Evolutionary conservation across 148 eudicot species (phyloP).

Genomic region (Oxyria digyna): DNA sequence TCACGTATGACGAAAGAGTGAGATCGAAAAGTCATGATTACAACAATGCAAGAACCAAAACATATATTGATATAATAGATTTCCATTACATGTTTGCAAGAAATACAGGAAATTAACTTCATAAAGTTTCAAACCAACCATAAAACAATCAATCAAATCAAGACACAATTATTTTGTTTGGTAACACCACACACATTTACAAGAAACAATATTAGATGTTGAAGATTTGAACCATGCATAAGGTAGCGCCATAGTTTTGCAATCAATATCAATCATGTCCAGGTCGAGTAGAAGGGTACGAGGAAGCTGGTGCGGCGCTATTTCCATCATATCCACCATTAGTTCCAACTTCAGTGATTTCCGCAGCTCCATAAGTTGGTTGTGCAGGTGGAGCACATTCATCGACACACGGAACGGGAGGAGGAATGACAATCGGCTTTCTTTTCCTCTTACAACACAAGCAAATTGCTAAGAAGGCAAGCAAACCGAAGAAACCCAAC

Average conservation of each 20-base stretch:
- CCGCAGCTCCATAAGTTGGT: background rate
- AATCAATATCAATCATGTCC: background rate
- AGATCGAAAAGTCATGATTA: too few relatives aligned
- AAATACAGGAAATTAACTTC: background rate
- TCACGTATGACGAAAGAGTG: too few relatives aligned
- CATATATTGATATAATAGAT: too few relatives aligned
- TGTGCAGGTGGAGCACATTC: background rate
- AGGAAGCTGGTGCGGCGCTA: background rate
- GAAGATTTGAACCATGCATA: background rate
- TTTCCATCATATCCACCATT: too few relatives aligned
- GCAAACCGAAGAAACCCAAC: slow-evolving; percentile 40
- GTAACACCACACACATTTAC: background rate
- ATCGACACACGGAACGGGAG: slow-evolving; percentile 17
- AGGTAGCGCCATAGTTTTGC: background rate
- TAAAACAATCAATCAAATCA: slow-evolving; percentile 1
- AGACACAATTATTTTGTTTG: background rate
- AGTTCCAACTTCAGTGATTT: background rate
- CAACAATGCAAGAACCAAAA: too few relatives aligned
- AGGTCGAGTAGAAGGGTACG: background rate
- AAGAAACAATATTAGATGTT: background rate
- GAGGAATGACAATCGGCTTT: slow-evolving; percentile 23
- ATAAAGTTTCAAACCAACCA: background rate
- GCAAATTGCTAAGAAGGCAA: slow-evolving; percentile 41
- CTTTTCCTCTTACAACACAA: slow-evolving; percentile 40
- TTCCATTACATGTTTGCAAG: background rate